These are phyloP conservation scores for Graphium sp. DNA, from an alignment of 2,329 filamentous ascomycete genomes.

Conservation along the genomic window DNA sequence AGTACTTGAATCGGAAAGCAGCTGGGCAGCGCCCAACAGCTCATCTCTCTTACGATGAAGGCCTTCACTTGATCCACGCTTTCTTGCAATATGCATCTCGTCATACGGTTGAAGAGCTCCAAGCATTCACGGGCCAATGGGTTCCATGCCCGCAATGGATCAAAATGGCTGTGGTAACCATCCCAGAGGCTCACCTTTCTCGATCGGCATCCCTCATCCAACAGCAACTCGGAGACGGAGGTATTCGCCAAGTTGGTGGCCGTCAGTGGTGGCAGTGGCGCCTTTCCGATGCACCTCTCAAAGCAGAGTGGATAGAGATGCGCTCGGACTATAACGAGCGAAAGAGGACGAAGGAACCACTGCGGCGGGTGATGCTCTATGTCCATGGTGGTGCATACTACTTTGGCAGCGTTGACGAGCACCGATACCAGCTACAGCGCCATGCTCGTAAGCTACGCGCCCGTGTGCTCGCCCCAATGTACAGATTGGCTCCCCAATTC, in stretches of 20 bases:
- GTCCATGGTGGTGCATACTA: conserved; percentile 90
- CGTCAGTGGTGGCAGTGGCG: conserved; percentile 84
- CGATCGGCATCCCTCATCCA: conserved; percentile 51
- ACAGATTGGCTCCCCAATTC: conserved; percentile 81
- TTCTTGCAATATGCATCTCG: conserved; percentile 77
- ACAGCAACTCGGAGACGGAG: conserved; percentile 61
- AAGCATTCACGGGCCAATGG: conserved; percentile 82
- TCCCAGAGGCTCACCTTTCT: conserved; percentile 46
- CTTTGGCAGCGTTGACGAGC: conserved; percentile 89
- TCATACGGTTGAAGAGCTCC: conserved; percentile 84
- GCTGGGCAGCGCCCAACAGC: conserved; percentile 67
- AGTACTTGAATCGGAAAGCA: conserved; percentile 72
- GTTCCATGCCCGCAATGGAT: conserved; percentile 85
- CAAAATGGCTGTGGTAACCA: conserved; percentile 51
- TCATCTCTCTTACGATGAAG: conserved; percentile 88
- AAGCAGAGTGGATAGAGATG: conserved; percentile 97
- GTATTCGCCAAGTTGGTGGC: conserved; percentile 62
- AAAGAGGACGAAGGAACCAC: conserved; percentile 28
- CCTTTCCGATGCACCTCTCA: conserved; percentile 44
- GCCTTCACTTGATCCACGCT: conserved; percentile 68
- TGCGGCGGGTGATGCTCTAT: conserved; percentile 73
- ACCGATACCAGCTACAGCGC: conserved; percentile 94
- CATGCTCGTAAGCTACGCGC: conserved; percentile 90
- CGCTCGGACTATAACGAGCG: conserved; percentile 60
- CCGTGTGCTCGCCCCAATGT: conserved; percentile 70